These are phyloP conservation scores for Detonula confervacea DNA, from an alignment of 352 stramenopile species.

Conservation along the genomic window DNA sequence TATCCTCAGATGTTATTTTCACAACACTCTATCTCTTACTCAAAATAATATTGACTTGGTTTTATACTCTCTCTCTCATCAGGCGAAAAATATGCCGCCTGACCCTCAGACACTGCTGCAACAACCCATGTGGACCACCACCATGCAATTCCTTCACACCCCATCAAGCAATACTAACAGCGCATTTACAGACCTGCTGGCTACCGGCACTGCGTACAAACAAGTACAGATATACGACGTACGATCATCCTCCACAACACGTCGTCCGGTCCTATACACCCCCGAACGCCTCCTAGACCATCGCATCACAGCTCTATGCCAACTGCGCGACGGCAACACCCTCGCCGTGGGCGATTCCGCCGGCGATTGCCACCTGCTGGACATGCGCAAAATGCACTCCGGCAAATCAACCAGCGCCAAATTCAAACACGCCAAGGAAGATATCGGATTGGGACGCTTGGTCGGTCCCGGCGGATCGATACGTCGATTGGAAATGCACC, in stretches of 20 bases:
- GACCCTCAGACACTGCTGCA: slow-evolving; percentile 83
- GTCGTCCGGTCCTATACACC: slow-evolving; percentile 86
- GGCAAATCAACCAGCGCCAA: slow-evolving; percentile 23
- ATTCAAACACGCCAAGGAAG: slow-evolving; percentile 33
- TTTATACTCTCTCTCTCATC: too few relatives aligned
- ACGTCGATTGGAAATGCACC: slow-evolving; percentile 89
- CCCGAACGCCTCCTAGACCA: slow-evolving; percentile 68
- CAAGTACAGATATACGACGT: slow-evolving; percentile 83
- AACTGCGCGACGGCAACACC: slow-evolving; percentile 58
- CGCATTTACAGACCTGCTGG: slow-evolving; percentile 49
- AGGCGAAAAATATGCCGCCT: slow-evolving; percentile 81
- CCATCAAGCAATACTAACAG: slow-evolving; percentile 3
- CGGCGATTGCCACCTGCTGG: slow-evolving; percentile 89
- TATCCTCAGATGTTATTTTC: too few relatives aligned
- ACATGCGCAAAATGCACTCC: slow-evolving; percentile 87
- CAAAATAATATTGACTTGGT: too few relatives aligned
- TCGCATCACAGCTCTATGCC: slow-evolving; percentile 71
- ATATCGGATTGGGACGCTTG: slow-evolving; percentile 85
- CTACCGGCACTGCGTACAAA: slow-evolving; percentile 78
- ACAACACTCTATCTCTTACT: too few relatives aligned
- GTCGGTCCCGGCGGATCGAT: slow-evolving; percentile 91
- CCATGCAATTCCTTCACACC: slow-evolving; percentile 61
- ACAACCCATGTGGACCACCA: slow-evolving; percentile 74
- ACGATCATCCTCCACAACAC: slow-evolving; percentile 59
- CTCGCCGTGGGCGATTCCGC: slow-evolving; percentile 90